A percentile compares a stretch with the other conserved stretches of the same genome.
Evolutionary conservation across 2,329 filamentous ascomycete species (phyloP).

Genomic region (Aphanocladium album): DNA sequence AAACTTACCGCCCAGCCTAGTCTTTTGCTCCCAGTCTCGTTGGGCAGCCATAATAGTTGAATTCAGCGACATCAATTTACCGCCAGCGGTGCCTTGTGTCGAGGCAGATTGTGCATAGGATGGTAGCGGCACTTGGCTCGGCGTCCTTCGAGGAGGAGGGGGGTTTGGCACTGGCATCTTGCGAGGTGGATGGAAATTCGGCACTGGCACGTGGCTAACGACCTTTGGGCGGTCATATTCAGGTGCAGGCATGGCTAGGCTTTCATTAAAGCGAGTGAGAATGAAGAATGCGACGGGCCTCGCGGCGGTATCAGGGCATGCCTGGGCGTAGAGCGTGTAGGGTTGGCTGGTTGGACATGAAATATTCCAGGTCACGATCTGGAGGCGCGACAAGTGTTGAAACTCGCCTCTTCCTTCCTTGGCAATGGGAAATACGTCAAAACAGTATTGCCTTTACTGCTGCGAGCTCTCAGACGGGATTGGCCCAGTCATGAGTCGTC

Average conservation of each 20-base stretch:
- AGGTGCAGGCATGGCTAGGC: neutral
- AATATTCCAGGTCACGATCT: neutral
- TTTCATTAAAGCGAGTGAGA: neutral
- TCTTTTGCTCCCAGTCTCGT: constrained; percentile 23
- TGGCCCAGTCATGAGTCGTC: neutral
- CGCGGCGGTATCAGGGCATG: neutral
- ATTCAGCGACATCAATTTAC: constrained; percentile 7
- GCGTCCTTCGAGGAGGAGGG: neutral
- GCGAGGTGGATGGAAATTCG: neutral
- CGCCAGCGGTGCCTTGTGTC: neutral
- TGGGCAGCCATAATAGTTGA: constrained; percentile 25
- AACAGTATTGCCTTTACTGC: too few relatives aligned
- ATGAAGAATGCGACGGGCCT: neutral
- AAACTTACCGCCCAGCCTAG: neutral
- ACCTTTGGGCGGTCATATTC: neutral
- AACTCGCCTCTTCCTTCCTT: too few relatives aligned
- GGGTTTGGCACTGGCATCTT: neutral
- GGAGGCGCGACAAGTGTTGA: neutral
- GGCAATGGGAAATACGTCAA: too few relatives aligned
- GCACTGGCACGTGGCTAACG: neutral
- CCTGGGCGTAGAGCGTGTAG: neutral
- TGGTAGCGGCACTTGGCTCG: neutral
- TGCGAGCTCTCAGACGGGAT: too few relatives aligned
- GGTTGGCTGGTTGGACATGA: neutral
- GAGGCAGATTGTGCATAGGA: neutral